A percentile compares a stretch with the other conserved stretches of the same genome.
Evolutionary conservation across 129 eudicot species (phyloP).

Genomic region (Tagetes patula): DNA sequence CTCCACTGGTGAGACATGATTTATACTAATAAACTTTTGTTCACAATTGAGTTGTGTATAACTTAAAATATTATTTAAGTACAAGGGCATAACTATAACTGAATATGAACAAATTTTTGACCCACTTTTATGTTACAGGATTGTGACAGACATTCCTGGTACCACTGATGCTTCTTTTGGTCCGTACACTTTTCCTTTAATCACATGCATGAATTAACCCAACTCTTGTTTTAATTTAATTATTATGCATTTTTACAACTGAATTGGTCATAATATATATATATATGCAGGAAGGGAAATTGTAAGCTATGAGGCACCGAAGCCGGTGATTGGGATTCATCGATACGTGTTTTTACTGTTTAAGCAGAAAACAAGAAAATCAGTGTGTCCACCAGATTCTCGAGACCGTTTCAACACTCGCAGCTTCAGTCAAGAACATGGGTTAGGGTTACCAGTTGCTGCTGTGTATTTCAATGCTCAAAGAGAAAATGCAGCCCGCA

Average conservation of each 20-base stretch:
- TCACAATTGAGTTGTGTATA: slow-evolving; percentile 4
- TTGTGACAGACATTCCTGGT: slow-evolving; percentile 92
- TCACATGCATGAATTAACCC: background rate
- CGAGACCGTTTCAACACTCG: slow-evolving; percentile 80
- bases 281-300: slow-evolving; percentile 58
- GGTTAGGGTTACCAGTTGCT: slow-evolving; percentile 78
- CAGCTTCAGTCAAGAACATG: slow-evolving; percentile 57
- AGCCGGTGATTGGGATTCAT: slow-evolving; percentile 86
- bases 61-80: background rate
- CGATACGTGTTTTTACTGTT: slow-evolving; percentile 71
- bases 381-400: slow-evolving; percentile 68
- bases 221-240: background rate
- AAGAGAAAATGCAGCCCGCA: slow-evolving; percentile 87
- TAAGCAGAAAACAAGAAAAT: slow-evolving; percentile 71
- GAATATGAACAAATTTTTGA: slow-evolving; percentile 5
- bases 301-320: slow-evolving; percentile 81
- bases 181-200: slow-evolving; percentile 21
- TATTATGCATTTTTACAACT: background rate
- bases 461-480: slow-evolving; percentile 93
- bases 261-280: background rate
- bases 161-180: slow-evolving; percentile 91
- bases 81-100: background rate
- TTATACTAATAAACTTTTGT: background rate
- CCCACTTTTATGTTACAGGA: slow-evolving; percentile 49
- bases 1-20: slow-evolving; percentile 62